A percentile compares a stretch with the other conserved stretches of the same genome.
Evolutionary conservation across 495 filamentous ascomycete species (phyloP).

Genomic region (Trichoderma parareesei): DNA sequence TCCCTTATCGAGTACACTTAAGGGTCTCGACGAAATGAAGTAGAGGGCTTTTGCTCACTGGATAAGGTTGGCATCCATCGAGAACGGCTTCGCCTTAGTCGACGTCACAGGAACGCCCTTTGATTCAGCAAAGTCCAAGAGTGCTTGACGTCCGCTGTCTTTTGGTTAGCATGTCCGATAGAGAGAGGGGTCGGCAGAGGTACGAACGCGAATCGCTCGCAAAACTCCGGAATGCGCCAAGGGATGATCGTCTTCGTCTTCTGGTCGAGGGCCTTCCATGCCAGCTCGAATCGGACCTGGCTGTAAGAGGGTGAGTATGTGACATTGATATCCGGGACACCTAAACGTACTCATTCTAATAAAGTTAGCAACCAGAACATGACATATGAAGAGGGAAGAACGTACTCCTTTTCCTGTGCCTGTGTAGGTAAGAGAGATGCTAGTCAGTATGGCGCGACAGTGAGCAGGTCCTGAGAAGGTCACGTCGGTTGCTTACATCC

Average conservation of each 20-base stretch:
- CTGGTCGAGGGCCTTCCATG: slow-evolving; percentile 54
- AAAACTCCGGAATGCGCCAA: slow-evolving; percentile 81
- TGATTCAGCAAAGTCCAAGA: slow-evolving; percentile 76
- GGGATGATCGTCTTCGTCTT: slow-evolving; percentile 81
- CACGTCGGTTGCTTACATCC: slow-evolving; percentile 35
- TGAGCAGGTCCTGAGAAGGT: slow-evolving; percentile 1
- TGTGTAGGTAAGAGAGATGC: background rate
- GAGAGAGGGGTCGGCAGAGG: slow-evolving; percentile 16
- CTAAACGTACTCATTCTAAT: slow-evolving; percentile 15
- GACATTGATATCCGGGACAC: background rate
- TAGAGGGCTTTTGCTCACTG: slow-evolving; percentile 46
- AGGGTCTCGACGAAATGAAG: background rate
- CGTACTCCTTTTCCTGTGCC: slow-evolving; percentile 57
- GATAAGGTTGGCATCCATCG: slow-evolving; percentile 81
- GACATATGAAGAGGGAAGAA: slow-evolving; percentile 1
- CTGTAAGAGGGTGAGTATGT: slow-evolving; percentile 5
- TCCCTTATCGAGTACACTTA: background rate
- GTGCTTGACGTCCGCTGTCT: slow-evolving; percentile 63
- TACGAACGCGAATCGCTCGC: slow-evolving; percentile 51
- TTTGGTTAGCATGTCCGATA: background rate
- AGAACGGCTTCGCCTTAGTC: slow-evolving; percentile 80
- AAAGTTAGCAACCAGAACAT: background rate
- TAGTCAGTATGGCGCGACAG: slow-evolving; percentile 7
- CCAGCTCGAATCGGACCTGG: slow-evolving; percentile 14
- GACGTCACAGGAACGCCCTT: slow-evolving; percentile 77